Evolutionary conservation across 2,329 filamentous ascomycete genomes (phyloP).

Genomic region (Clonostachys sp.): DNA sequence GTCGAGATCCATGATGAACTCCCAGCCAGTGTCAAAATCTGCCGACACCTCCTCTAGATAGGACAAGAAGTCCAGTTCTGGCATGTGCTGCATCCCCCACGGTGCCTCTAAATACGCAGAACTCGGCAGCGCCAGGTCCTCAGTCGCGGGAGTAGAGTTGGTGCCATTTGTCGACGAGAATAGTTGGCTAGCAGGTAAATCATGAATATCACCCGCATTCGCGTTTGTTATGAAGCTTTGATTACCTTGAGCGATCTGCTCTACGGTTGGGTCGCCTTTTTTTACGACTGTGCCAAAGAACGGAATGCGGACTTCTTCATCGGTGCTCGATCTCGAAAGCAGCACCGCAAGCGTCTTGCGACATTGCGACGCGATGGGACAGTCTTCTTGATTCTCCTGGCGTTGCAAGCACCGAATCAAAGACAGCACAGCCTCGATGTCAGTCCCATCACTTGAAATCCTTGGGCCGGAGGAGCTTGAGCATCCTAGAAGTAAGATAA

Average conservation of each 20-base stretch:
- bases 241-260: neutral
- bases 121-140: conserved; percentile 1
- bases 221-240: neutral
- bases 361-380: no score
- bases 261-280: conserved; percentile 4
- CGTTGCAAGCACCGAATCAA: no score
- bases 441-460: no score
- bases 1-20: conserved; percentile 5
- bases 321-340: no score
- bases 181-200: neutral
- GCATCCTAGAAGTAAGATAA: conserved; percentile 29
- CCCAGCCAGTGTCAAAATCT: conserved; percentile 4
- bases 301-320: no score
- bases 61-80: conserved; percentile 3
- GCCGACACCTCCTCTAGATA: conserved; percentile 1
- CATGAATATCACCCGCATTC: neutral
- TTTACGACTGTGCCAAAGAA: conserved; percentile 2
- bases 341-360: no score
- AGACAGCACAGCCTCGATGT: no score
- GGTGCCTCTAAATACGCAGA: conserved; percentile 4
- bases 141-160: conserved; percentile 1
- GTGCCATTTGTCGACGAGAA: neutral
- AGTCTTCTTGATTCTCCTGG: no score
- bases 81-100: conserved; percentile 4
- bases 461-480: no score